phyloP scores from a whole-genome alignment of 2,329 filamentous ascomycete genomes.

The Clarireedia homoeocarpa region DNA sequence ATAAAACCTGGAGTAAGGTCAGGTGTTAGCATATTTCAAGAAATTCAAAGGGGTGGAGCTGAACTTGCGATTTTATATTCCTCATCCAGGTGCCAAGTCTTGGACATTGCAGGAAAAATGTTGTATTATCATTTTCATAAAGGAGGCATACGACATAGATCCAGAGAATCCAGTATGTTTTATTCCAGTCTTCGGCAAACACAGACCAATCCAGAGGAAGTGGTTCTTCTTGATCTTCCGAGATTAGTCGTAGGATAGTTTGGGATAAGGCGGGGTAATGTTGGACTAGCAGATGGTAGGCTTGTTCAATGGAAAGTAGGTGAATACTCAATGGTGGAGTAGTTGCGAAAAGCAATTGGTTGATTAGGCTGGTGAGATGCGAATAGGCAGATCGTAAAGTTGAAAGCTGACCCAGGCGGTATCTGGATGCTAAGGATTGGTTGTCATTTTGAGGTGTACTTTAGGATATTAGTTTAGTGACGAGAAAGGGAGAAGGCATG shows the following conservation, averaged over 20 bases:
- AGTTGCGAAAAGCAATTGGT: neutral
- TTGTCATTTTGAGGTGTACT: constrained; percentile 19
- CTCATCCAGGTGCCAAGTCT: neutral
- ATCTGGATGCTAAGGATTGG: constrained; percentile 20
- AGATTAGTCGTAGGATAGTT: constrained; percentile 13
- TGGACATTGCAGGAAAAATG: neutral
- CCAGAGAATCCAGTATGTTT: constrained; percentile 23
- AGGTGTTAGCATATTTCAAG: neutral
- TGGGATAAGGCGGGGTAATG: constrained; percentile 11
- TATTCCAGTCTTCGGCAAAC: constrained; percentile 21
- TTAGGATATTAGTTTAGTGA: constrained; percentile 3
- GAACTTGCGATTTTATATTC: neutral
- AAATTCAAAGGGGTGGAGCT: neutral
- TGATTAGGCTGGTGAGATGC: constrained; percentile 2
- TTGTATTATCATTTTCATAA: neutral
- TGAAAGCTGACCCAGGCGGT: constrained; percentile 17
- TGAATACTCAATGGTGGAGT: constrained; percentile 1
- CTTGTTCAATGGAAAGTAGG: constrained; percentile 26
- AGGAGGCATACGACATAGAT: constrained; percentile 15
- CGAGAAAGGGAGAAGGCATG: neutral
- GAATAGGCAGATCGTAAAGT: constrained; percentile 13
- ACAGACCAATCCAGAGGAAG: constrained; percentile 21
- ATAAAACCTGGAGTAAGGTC: neutral
- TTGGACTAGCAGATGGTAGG: constrained; percentile 16
- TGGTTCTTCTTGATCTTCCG: constrained; percentile 22